Evolutionary conservation across 768 basidiomycete genomes (phyloP).

Genomic region (Boletus huronensis): DNA sequence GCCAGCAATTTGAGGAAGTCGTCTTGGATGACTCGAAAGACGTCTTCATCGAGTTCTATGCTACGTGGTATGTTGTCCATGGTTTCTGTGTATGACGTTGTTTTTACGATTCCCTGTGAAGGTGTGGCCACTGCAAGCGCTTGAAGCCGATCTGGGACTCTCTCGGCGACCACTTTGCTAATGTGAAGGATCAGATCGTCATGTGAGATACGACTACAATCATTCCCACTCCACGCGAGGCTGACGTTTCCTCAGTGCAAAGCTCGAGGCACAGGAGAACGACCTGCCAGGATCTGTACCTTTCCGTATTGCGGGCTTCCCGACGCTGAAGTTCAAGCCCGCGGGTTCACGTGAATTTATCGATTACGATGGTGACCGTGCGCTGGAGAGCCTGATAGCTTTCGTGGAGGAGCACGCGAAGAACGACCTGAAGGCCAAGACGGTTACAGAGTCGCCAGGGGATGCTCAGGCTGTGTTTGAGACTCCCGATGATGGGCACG

Average conservation of each 20-base stretch:
- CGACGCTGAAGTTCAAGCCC: constrained; percentile 94
- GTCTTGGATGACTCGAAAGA: constrained; percentile 88
- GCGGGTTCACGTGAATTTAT: constrained; percentile 85
- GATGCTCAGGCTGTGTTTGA: constrained; percentile 27
- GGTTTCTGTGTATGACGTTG: neutral
- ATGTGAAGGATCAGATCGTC: constrained; percentile 66
- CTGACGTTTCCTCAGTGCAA: constrained; percentile 55
- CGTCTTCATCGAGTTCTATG: constrained; percentile 96
- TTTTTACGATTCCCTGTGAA: constrained; percentile 23
- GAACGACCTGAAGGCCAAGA: constrained; percentile 56
- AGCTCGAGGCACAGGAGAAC: constrained; percentile 96
- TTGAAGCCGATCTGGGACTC: constrained; percentile 92
- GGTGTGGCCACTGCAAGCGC: constrained; percentile 96
- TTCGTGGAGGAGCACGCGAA: constrained; percentile 82
- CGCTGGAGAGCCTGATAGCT: constrained; percentile 77
- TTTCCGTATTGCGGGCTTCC: constrained; percentile 88
- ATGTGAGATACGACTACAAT: constrained; percentile 54
- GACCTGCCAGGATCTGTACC: constrained; percentile 86
- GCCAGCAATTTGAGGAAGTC: constrained; percentile 84
- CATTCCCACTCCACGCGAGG: neutral
- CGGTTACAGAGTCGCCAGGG: constrained; percentile 18
- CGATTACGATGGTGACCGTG: constrained; percentile 91
- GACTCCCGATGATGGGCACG: constrained; percentile 23
- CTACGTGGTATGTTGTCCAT: constrained; percentile 71
- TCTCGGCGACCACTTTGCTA: constrained; percentile 80